Evolutionary conservation across 345 rosid genomes (phyloP).

Genomic region (Aquilaria yunnanensis): DNA sequence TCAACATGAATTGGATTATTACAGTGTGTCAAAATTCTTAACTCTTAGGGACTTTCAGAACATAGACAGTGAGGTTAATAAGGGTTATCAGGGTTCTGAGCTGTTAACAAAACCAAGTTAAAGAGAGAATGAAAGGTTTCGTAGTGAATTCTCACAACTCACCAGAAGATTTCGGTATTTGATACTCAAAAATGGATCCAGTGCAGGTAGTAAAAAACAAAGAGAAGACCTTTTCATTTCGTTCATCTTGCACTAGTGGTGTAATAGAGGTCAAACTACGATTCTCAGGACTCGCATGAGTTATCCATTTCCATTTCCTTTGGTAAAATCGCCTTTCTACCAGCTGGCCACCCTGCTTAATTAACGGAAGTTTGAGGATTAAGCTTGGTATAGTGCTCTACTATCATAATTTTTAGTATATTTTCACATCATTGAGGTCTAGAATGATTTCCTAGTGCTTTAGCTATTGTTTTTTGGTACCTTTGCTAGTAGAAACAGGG

Average conservation of each 20-base stretch:
- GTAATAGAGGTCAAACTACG: slow-evolving; percentile 49
- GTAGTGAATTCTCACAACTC: slow-evolving; percentile 10
- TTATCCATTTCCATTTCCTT: slow-evolving; percentile 68
- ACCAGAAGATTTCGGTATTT: slow-evolving; percentile 41
- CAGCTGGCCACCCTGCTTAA: slow-evolving; percentile 41
- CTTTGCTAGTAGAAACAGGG: slow-evolving; percentile 63
- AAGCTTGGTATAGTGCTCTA: background rate
- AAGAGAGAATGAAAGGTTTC: background rate
- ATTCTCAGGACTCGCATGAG: slow-evolving; percentile 49
- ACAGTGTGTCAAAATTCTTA: background rate
- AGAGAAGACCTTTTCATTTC: slow-evolving; percentile 30
- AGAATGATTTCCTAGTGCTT: background rate
- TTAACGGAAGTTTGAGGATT: background rate
- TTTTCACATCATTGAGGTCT: no score
- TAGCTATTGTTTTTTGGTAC: slow-evolving; percentile 18
- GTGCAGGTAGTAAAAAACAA: slow-evolving; percentile 44
- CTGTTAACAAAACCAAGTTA: background rate
- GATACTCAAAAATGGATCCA: slow-evolving; percentile 47
- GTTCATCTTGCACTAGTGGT: slow-evolving; percentile 39
- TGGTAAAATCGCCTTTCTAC: slow-evolving; percentile 46
- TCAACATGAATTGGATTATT: no score
- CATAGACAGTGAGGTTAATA: no score
- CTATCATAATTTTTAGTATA: background rate
- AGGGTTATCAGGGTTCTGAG: no score
- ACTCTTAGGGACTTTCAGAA: no score